Base-by-base conservation (phyloP, 768 basidiomycete species). In the Leucosporidium scottii region DNA sequence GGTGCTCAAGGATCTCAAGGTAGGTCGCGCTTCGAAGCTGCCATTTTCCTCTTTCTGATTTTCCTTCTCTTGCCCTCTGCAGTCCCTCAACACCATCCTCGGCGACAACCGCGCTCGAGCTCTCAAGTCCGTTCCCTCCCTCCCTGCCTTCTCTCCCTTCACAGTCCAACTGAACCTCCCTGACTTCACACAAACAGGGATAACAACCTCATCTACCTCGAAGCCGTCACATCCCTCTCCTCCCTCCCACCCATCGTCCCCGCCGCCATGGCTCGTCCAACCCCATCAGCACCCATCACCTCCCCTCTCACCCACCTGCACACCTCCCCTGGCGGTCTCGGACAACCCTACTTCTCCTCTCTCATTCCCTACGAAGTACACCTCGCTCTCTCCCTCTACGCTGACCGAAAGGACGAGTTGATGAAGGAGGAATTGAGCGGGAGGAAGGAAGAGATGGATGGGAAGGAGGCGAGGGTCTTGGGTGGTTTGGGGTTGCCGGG, bases 151-250 rank as follows among this genome's bases (percentile, higher is more conserved):
- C 51, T 21, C 58, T 59, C 58, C 1, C 39, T 13, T 44, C 39
- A 18, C 30, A n/a, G n/a, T n/a, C n/a, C n/a, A n/a, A n/a, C 31
- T 31, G 31, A 34, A 17, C 30, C 55, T 17, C 3, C 7, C 39
- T 56, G 5, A 56, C 28, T 9, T 23, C 39, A 15, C 39, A 2
- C 39, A 9, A 6, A 87, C 70, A 85, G 91, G 39, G 94, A 98
- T 78, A 99, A 99, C 77, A 89, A 94, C 78, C 81, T 96, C 10
- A 96, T 99, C 49, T 99, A 97, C 79, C 91, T 96, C 73, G 83
- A 90, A 60, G 87, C 90, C 64, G 82, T 94, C 1, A 92, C 93
- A 1, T 81, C 91, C 0, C 74, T 84, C 6, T 85, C 87, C 3
- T 83, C 86, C 21, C 83, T 96, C 10, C 79, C 86, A 0, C 76